Percentiles rank a stretch among this genome's conserved stretches.
phyloP scores from a whole-genome alignment of 2,329 filamentous ascomycete genomes.

The Dichotomopilus funicola region DNA sequence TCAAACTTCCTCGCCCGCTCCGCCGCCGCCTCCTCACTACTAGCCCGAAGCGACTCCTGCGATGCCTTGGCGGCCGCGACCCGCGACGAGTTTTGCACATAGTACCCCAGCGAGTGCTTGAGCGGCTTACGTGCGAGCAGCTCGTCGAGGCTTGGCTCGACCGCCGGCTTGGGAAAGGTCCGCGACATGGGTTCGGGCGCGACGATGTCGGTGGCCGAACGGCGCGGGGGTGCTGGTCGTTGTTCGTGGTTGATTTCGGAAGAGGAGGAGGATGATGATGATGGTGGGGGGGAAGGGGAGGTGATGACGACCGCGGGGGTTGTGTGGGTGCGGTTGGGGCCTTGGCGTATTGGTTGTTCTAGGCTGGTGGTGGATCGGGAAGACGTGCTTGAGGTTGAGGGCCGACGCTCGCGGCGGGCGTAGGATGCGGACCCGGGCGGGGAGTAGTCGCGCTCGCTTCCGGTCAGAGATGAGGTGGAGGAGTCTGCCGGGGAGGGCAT shows the following conservation, averaged over 20 bases:
- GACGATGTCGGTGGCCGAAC: constrained; percentile 4
- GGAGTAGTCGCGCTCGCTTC: constrained; percentile 10
- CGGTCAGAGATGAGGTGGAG: background rate
- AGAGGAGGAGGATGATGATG: background rate
- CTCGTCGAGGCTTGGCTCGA: constrained; percentile 36
- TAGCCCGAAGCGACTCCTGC: background rate
- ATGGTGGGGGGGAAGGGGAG: background rate
- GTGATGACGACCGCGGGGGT: background rate
- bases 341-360: background rate
- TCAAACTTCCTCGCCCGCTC: constrained; percentile 37
- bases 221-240: constrained; percentile 1
- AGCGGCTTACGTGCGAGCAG: constrained; percentile 37
- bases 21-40: constrained; percentile 22
- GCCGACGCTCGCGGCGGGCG: constrained; percentile 14
- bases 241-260: background rate
- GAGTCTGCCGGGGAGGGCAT: constrained; percentile 4
- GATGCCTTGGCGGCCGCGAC: constrained; percentile 4
- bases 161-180: constrained; percentile 35
- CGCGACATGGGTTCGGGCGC: constrained; percentile 32
- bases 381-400: constrained; percentile 12
- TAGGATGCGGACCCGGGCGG: background rate
- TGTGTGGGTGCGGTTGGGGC: background rate
- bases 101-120: constrained; percentile 36
- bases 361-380: constrained; percentile 10
- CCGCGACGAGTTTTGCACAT: constrained; percentile 22